Evolutionary conservation across 257 asterid species (phyloP).

Genomic region (Primulina huaijiensis): DNA sequence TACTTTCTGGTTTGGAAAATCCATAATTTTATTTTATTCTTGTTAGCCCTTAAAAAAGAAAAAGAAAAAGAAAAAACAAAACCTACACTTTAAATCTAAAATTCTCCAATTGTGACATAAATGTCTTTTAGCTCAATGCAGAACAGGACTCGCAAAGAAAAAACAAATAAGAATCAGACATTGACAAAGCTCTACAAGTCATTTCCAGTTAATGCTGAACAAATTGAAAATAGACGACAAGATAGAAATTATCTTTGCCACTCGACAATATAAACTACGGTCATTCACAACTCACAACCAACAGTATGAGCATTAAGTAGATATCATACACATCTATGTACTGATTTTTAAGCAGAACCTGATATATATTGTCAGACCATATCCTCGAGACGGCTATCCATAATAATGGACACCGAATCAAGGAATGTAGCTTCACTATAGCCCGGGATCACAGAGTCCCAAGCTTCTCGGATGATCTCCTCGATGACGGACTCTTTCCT

Average conservation of each 20-base stretch:
- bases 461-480: slow-evolving; percentile 68
- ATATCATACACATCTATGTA: slow-evolving; percentile 33
- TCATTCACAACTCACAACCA: slow-evolving; percentile 33
- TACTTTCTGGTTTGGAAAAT: too few relatives aligned
- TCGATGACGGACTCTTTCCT: slow-evolving; percentile 63
- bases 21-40: too few relatives aligned
- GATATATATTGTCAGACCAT: slow-evolving; percentile 21
- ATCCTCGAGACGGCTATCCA: slow-evolving; percentile 60
- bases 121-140: neutral
- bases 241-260: slow-evolving; percentile 14
- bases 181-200: slow-evolving; percentile 23
- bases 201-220: slow-evolving; percentile 25
- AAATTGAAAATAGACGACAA: slow-evolving; percentile 14
- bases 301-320: slow-evolving; percentile 28
- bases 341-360: slow-evolving; percentile 10
- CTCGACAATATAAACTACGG: slow-evolving; percentile 20
- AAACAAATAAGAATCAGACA: slow-evolving; percentile 13
- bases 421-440: slow-evolving; percentile 69
- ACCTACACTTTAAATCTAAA: too few relatives aligned
- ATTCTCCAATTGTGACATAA: neutral
- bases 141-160: neutral
- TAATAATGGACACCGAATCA: slow-evolving; percentile 53
- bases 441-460: slow-evolving; percentile 58
- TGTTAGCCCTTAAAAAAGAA: too few relatives aligned
- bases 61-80: too few relatives aligned